A percentile compares a stretch with the other conserved stretches of the same genome.
These are phyloP conservation scores for Ganoderma meredithae DNA, from an alignment of 1,284 basidiomycete genomes.

Conservation along the genomic window DNA sequence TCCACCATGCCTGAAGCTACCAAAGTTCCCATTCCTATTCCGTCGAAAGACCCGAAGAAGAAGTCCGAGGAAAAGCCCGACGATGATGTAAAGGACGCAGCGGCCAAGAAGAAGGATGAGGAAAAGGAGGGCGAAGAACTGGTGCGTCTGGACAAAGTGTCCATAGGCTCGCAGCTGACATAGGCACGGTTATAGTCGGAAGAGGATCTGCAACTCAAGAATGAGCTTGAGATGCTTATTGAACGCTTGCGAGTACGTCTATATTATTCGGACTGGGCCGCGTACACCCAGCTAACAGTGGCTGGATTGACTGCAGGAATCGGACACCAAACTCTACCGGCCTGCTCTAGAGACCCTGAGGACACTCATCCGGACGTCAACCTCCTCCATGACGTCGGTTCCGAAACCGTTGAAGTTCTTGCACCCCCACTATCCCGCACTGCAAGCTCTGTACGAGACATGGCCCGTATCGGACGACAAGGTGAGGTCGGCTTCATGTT, in stretches of 20 bases:
- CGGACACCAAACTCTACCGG: slow-evolving; percentile 84
- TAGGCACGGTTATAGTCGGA: slow-evolving; percentile 70
- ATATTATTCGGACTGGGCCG: slow-evolving; percentile 8
- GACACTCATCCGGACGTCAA: slow-evolving; percentile 95
- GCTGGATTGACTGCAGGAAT: slow-evolving; percentile 66
- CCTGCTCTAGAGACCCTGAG: slow-evolving; percentile 95
- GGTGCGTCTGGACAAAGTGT: slow-evolving; percentile 54
- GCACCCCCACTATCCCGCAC: slow-evolving; percentile 91
- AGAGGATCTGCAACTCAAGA: slow-evolving; percentile 94
- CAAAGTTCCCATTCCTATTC: slow-evolving; percentile 64
- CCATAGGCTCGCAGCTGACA: slow-evolving; percentile 3
- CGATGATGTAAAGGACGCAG: slow-evolving; percentile 40
- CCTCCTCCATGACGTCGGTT: slow-evolving; percentile 99
- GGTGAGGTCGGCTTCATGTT: slow-evolving; percentile 47
- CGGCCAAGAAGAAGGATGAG: slow-evolving; percentile 55
- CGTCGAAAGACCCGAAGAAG: slow-evolving; percentile 77
- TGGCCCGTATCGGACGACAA: slow-evolving; percentile 86
- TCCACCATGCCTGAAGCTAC: slow-evolving; percentile 61
- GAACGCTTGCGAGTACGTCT: slow-evolving; percentile 86
- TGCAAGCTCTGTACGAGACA: slow-evolving; percentile 83
- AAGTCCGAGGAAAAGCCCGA: slow-evolving; percentile 55
- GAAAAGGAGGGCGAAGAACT: slow-evolving; percentile 84
- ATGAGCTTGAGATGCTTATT: slow-evolving; percentile 97
- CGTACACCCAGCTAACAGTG: slow-evolving; percentile 21
- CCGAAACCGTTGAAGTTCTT: slow-evolving; percentile 99